Conservation (phyloP, 352 stramenopile species). For the Detonula confervacea region DNA sequence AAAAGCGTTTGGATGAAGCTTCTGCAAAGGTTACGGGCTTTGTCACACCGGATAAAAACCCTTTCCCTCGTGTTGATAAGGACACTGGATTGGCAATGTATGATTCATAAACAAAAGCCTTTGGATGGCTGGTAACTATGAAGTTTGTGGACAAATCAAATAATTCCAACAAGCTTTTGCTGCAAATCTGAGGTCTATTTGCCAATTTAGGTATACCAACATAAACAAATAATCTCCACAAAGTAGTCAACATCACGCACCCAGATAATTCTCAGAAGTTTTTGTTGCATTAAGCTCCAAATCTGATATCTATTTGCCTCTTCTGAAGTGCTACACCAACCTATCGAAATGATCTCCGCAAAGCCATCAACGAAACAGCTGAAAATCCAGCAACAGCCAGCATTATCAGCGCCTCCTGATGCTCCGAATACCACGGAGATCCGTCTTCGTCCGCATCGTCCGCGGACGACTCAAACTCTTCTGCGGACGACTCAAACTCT, state of each 20-base stretch:
- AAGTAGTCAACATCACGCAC: too few species aligned
- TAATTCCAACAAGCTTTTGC: too few species aligned
- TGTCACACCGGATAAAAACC: slow-evolving; percentile 49
- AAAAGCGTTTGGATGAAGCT: slow-evolving; percentile 61
- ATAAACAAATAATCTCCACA: too few species aligned
- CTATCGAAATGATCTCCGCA: slow-evolving; percentile 27
- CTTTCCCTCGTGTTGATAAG: slow-evolving; percentile 67
- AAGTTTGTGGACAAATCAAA: too few species aligned
- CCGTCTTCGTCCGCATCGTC: too few species aligned
- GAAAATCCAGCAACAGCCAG: slow-evolving; percentile 44
- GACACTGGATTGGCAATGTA: slow-evolving; percentile 78
- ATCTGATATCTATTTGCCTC: neutral
- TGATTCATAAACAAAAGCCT: slow-evolving; percentile 57
- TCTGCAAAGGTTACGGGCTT: slow-evolving; percentile 61
- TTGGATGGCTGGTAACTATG: neutral
- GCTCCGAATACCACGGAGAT: slow-evolving; percentile 62
- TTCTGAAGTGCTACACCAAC: neutral
- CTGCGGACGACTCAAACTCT: slow-evolving; percentile 34
- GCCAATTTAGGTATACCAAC: too few species aligned
- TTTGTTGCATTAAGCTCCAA: too few species aligned
- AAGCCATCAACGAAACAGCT: slow-evolving; percentile 19
- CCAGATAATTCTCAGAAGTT: too few species aligned
- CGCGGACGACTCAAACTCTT: too few species aligned
- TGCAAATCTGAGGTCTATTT: too few species aligned
- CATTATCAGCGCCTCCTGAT: slow-evolving; percentile 58